Base-by-base conservation (phyloP, 1,284 basidiomycete species). In the Microbotryomycetes sp. region DNA sequence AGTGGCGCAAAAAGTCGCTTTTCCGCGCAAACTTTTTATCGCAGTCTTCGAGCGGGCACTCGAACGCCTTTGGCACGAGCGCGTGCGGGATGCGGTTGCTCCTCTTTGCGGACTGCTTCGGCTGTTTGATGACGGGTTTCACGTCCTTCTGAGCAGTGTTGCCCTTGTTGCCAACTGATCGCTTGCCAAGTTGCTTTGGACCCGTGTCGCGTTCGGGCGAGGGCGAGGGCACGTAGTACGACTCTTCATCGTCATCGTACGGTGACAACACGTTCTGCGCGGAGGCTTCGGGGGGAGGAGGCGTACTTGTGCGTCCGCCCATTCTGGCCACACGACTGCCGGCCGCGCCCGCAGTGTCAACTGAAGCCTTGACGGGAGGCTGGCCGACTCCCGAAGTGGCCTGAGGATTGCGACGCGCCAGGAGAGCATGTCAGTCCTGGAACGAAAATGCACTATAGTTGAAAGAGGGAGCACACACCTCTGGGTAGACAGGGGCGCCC, bases 21-120 rank as follows among this genome's bases (percentile, higher is more conserved):
- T 77, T 77, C 26, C 79, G 71, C 1, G 77, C 75, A 62, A 81
- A 81, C 7, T 77, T 73, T 67, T 79, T 79, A 63, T 75, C 71
- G 65, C 79, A 80, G 16, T 68, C 60, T 1, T 64, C 60, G 27
- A 72, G 74, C 46, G 73, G 72, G 67, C 78, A 79, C 45, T 41
- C 35, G 35, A 41, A 41, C 18, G 35, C 35, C 18, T 41, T 41
- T 18, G 18, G 18, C 18, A 11, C 11, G 35, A 11, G 11, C 9
- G 35, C 35, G 35, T 41, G 18, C 35, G 35, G 35, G 9, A 11
- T 41, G 35, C 35, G 35, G 9, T 41, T 9, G 11, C 18, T 41
- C 18, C 18, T 9, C 18, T 41, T 41, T 9, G 11, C 11, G 18
- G 11, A 9, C 18, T 41, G 35, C 9, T 18, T 18, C 18, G 35